These are phyloP conservation scores for Suillus decipiens DNA, from an alignment of 768 basidiomycete species.

Conservation along the genomic window DNA sequence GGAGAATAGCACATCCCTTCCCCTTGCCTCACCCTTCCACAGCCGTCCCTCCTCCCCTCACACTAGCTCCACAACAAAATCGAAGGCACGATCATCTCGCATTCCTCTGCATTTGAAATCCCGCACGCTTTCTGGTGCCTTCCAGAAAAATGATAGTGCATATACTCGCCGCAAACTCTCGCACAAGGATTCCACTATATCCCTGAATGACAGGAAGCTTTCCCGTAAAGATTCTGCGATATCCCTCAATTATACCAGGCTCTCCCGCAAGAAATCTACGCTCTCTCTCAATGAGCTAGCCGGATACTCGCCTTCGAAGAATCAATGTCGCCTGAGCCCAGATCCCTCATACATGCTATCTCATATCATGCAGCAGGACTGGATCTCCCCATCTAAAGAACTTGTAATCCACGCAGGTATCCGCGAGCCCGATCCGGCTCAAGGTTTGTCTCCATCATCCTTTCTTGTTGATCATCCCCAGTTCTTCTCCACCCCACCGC, in stretches of 20 bases:
- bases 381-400: constrained; percentile 17
- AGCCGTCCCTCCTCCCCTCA: constrained; percentile 45
- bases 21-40: constrained; percentile 47
- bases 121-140: constrained; percentile 39
- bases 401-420: constrained; percentile 4
- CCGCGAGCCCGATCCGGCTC: background rate
- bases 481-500: constrained; percentile 29
- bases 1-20: constrained; percentile 34
- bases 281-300: constrained; percentile 13
- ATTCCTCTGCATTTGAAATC: constrained; percentile 34
- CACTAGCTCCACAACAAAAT: constrained; percentile 37
- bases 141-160: constrained; percentile 19
- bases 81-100: constrained; percentile 22
- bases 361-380: constrained; percentile 16
- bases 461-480: constrained; percentile 27
- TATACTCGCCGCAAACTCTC: constrained; percentile 3
- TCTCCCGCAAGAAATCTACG: constrained; percentile 7
- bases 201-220: constrained; percentile 13
- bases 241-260: constrained; percentile 21
- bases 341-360: constrained; percentile 31
- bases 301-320: constrained; percentile 20
- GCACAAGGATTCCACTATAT: constrained; percentile 8
- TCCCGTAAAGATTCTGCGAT: constrained; percentile 20
- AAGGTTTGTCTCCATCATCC: constrained; percentile 7
- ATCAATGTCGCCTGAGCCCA: constrained; percentile 25